Conservation (phyloP, 345 rosid species). For the Pseudoturritis turrita region DNA sequence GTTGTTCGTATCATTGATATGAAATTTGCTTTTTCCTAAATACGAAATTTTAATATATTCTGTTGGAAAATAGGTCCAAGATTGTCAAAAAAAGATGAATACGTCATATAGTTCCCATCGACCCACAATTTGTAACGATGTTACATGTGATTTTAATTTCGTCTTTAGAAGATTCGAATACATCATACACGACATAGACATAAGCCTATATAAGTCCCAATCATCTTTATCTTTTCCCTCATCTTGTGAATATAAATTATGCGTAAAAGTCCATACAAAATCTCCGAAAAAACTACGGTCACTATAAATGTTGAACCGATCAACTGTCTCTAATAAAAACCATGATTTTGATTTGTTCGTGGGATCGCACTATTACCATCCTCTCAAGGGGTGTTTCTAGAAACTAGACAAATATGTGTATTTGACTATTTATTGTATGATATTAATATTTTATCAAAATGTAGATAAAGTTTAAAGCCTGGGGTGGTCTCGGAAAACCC, state of each 20-base stretch:
- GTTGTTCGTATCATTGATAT: slow-evolving; percentile 25
- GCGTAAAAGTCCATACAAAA: neutral
- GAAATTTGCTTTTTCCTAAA: neutral
- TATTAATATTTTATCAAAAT: neutral
- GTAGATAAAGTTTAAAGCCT: neutral
- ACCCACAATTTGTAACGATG: slow-evolving; percentile 23
- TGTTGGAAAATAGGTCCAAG: slow-evolving; percentile 22
- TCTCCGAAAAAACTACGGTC: neutral
- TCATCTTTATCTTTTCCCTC: slow-evolving; percentile 28
- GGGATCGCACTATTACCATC: neutral
- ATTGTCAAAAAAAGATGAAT: slow-evolving; percentile 1
- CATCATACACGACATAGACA: slow-evolving; percentile 30
- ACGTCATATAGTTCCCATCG: slow-evolving; percentile 26
- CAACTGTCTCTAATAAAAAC: neutral
- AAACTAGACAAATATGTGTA: neutral
- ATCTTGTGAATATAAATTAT: slow-evolving; percentile 3
- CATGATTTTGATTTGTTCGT: neutral
- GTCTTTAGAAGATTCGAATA: slow-evolving; percentile 32
- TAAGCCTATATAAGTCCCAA: slow-evolving; percentile 20
- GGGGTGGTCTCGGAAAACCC: neutral
- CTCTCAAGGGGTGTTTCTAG: neutral
- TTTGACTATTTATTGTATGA: slow-evolving; percentile 6
- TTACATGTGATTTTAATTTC: slow-evolving; percentile 25
- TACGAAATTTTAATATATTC: slow-evolving; percentile 20
- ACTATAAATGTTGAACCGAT: neutral